Percentiles rank a stretch among this genome's conserved stretches.
phyloP scores from a whole-genome alignment of 768 basidiomycete species.

The Trametopsis cervina region DNA sequence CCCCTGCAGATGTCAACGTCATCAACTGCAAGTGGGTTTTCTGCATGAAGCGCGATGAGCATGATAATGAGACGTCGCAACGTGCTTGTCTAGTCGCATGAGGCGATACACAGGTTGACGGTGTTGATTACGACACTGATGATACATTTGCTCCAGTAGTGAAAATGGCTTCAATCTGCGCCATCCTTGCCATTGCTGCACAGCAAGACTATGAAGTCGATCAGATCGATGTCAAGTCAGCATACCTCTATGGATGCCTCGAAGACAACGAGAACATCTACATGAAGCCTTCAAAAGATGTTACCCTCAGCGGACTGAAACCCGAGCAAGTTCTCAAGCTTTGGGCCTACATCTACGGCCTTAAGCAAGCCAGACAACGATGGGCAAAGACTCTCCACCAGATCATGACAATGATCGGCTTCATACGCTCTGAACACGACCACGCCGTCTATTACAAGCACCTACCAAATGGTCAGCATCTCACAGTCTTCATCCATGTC shows the following conservation, averaged over 20 bases:
- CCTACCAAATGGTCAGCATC: not conserved
- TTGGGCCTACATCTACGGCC: not conserved
- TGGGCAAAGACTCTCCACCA: conserved; percentile 5
- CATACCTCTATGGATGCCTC: conserved; percentile 19
- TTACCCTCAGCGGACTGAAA: conserved; percentile 1
- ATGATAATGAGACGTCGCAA: not conserved
- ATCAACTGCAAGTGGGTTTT: conserved; percentile 3
- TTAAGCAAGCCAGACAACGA: conserved; percentile 9
- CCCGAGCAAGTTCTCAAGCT: not conserved
- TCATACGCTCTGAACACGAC: conserved; percentile 3
- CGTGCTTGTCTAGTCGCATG: conserved; percentile 12
- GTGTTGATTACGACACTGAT: conserved; percentile 16
- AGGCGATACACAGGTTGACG: conserved; percentile 25
- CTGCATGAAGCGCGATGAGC: conserved; percentile 1
- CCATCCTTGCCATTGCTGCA: conserved; percentile 23
- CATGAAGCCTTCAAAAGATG: conserved; percentile 8
- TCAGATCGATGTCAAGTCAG: conserved; percentile 28
- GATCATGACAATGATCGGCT: not conserved
- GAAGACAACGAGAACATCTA: conserved; percentile 11
- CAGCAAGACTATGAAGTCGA: conserved; percentile 18
- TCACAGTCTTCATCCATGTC: conserved; percentile 1
- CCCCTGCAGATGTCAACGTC: not conserved
- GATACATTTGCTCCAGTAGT: conserved; percentile 26
- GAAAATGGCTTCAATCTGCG: conserved; percentile 19
- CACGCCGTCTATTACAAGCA: conserved; percentile 7